phyloP scores from a whole-genome alignment of 179 eudicot species.

The Spinacia oleracea region DNA sequence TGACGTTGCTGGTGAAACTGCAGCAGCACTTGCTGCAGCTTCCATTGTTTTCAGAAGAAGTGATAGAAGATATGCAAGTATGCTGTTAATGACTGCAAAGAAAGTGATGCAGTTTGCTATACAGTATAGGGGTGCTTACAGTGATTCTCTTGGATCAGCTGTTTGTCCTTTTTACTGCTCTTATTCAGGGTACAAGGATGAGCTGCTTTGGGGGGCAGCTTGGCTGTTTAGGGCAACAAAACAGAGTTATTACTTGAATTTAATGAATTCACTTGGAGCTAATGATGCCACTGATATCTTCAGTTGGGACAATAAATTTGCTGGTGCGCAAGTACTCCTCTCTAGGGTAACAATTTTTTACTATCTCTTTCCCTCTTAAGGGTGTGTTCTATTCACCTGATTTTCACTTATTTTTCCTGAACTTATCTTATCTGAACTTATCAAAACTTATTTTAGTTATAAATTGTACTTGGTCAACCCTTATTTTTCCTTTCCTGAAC shows the following conservation, averaged over 20 bases:
- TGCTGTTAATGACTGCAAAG: conserved; percentile 45
- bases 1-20: conserved; percentile 66
- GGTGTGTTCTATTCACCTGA: no score
- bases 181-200: conserved; percentile 90
- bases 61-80: conserved; percentile 36
- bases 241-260: conserved; percentile 45
- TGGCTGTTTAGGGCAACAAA: conserved; percentile 82
- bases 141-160: conserved; percentile 63
- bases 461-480: no score
- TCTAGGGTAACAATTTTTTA: conserved; percentile 53
- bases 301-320: conserved; percentile 93
- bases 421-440: no score
- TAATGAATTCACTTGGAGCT: conserved; percentile 61
- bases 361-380: no score
- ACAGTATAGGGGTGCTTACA: conserved; percentile 67
- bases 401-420: no score
- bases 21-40: conserved; percentile 55
- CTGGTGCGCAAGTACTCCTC: conserved; percentile 84
- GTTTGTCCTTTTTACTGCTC: conserved; percentile 93
- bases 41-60: conserved; percentile 33
- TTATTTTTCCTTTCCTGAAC: no score
- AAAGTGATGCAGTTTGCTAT: conserved; percentile 59
- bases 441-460: no score
- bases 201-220: conserved; percentile 94
- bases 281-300: conserved; percentile 66